Percentiles rank a stretch among this genome's conserved stretches.
Conservation (phyloP, 2,329 filamentous ascomycete species). For the Laburnicola sp. region DNA sequence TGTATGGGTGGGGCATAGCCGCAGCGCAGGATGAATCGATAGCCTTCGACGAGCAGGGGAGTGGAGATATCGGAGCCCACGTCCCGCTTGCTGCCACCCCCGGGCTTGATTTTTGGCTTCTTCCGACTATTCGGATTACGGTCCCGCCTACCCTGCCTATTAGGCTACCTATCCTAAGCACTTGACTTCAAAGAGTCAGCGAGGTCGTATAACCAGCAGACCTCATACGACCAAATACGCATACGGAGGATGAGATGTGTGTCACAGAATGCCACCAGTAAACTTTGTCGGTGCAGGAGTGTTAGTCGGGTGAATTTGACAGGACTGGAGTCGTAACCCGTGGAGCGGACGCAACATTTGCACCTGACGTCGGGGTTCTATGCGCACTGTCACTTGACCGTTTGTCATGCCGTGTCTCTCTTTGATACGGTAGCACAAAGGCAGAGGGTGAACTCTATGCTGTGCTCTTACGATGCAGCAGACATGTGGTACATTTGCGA, state of each 20-base stretch:
- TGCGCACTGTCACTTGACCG: conserved; percentile 8
- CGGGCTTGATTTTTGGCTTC: too few relatives aligned
- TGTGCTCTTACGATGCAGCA: neutral
- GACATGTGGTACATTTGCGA: too few relatives aligned
- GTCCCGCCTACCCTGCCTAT: too few relatives aligned
- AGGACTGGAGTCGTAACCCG: neutral
- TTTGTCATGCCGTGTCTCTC: conserved; percentile 6
- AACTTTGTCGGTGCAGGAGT: neutral
- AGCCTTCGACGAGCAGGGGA: neutral
- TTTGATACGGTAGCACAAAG: conserved; percentile 1
- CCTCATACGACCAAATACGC: too few relatives aligned
- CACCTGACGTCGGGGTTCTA: conserved; percentile 2
- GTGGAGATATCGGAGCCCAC: too few relatives aligned
- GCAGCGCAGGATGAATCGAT: conserved; percentile 1
- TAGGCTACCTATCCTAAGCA: too few relatives aligned
- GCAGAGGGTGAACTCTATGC: neutral
- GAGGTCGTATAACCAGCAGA: too few relatives aligned
- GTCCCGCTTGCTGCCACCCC: too few relatives aligned
- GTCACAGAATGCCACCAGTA: neutral
- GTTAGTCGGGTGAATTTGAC: neutral
- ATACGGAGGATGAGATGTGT: too few relatives aligned
- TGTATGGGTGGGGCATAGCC: neutral
- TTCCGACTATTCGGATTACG: too few relatives aligned
- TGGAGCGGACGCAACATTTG: neutral
- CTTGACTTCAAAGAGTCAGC: too few relatives aligned